Evolutionary conservation across 1,139 yeast genomes (phyloP), one percentile per base, ranked within the genome.

Genomic region (Blastobotrys arbuscula): DNA sequence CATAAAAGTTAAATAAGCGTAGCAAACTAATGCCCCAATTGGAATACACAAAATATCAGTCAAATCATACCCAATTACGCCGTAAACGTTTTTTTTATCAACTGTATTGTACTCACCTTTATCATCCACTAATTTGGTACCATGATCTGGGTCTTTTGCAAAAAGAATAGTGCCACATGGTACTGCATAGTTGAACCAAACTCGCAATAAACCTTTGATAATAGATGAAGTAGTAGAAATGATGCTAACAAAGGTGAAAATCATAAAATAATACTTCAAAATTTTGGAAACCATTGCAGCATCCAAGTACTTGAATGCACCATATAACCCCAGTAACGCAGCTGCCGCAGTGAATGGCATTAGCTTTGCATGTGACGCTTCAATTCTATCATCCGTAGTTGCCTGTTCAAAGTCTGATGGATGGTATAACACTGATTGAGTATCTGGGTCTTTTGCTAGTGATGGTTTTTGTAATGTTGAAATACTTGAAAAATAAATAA

Each of bases 391-490:
- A 24, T 44, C 51, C 1, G 37, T 37, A 13, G 38, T 35, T 13
- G 37, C 13, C 41, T 45, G 39, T 42, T 76, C 79, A 36, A 69
- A 63, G 56, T 78, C 82, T 0, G 73, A 55, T 10, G 74, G 75
- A 57, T 79, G 81, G 61, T 69, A 78, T 21, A 67, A 55, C 1
- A 67, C 67, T 43, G 70, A 70, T 24, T 67, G 65, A 8, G 58
- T 55, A 44, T 65, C 66, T 2, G 82, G 76, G 18, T 35, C 34
- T n/a, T 26, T 30, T 12, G 94, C 80, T 48, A 70, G 70, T 9
- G 50, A 37, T 0, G 83, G 83, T 51, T 69, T 68, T 36, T 67
- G 62, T 10, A 78, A 47, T 0, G 81, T 68, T 8, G 75, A 64
- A 54, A 59, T 67, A 21, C 76, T 60, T 0, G 77, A 80, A 12